Conservation (phyloP, 768 basidiomycete genomes). For the Amanita rubescens region DNA sequence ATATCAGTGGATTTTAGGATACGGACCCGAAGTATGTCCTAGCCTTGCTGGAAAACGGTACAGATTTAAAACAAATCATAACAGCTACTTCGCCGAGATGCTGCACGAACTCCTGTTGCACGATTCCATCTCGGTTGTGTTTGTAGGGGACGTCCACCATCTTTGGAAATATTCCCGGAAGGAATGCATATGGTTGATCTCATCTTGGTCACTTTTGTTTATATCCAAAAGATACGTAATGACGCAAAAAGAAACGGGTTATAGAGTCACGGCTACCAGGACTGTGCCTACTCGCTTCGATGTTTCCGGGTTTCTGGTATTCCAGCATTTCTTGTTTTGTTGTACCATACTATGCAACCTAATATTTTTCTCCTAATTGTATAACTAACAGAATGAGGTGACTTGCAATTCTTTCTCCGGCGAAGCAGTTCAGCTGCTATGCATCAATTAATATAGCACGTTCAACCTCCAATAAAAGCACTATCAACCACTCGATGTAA, state of each 20-base stretch:
- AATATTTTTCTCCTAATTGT: no score
- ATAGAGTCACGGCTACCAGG: no score
- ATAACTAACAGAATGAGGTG: constrained; percentile 47
- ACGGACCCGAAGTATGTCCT: constrained; percentile 11
- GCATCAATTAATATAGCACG: constrained; percentile 2
- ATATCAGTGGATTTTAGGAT: constrained; percentile 26
- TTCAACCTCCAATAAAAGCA: background rate
- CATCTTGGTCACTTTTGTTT: constrained; percentile 25
- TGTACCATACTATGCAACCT: no score
- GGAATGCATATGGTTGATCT: constrained; percentile 22
- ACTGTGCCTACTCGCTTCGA: no score
- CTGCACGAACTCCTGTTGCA: constrained; percentile 13
- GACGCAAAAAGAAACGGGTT: constrained; percentile 18
- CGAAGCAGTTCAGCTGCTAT: constrained; percentile 62
- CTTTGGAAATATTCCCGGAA: constrained; percentile 19
- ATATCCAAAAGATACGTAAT: constrained; percentile 21
- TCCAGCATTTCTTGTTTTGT: no score
- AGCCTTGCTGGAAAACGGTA: background rate
- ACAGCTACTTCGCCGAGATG: background rate
- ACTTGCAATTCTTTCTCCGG: constrained; percentile 49
- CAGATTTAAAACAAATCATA: no score
- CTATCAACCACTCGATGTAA: constrained; percentile 49
- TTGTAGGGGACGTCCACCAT: constrained; percentile 10
- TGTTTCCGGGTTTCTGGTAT: constrained; percentile 11
- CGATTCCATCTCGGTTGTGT: constrained; percentile 10